Percentiles rank a stretch among this genome's conserved stretches.
Conservation (phyloP, 495 filamentous ascomycete genomes). For the Penicillium samsonianum region DNA sequence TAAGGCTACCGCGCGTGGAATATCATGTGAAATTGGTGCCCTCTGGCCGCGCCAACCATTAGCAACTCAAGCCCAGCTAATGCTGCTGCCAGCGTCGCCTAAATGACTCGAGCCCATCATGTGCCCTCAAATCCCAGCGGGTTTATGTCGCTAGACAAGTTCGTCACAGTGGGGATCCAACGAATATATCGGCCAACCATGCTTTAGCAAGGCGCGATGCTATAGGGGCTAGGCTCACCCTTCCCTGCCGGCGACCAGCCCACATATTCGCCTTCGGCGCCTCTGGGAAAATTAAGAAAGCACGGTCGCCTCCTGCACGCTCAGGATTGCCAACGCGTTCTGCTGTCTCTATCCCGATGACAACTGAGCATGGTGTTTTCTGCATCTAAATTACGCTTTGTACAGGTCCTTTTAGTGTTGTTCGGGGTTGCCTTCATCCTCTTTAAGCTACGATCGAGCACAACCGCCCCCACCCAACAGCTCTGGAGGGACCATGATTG, state of each 20-base stretch:
- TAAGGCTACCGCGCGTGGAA: too few relatives aligned
- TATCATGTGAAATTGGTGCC: too few relatives aligned
- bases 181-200: background rate
- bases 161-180: background rate
- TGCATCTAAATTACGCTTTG: background rate
- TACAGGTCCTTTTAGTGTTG: background rate
- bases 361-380: background rate
- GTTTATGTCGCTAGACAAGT: too few relatives aligned
- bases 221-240: too few relatives aligned
- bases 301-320: background rate
- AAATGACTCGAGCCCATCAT: too few relatives aligned
- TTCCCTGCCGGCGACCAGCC: too few relatives aligned
- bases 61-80: too few relatives aligned
- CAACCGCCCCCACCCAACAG: background rate
- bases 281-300: too few relatives aligned
- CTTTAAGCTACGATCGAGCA: background rate
- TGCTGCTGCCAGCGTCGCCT: too few relatives aligned
- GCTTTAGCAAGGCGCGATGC: background rate
- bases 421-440: background rate
- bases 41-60: too few relatives aligned
- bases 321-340: background rate
- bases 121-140: too few relatives aligned
- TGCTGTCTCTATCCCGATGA: background rate
- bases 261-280: too few relatives aligned
- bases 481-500: background rate